Conservation (phyloP, 2,329 filamentous ascomycete genomes). For the Stachybotrys chartarum region DNA sequence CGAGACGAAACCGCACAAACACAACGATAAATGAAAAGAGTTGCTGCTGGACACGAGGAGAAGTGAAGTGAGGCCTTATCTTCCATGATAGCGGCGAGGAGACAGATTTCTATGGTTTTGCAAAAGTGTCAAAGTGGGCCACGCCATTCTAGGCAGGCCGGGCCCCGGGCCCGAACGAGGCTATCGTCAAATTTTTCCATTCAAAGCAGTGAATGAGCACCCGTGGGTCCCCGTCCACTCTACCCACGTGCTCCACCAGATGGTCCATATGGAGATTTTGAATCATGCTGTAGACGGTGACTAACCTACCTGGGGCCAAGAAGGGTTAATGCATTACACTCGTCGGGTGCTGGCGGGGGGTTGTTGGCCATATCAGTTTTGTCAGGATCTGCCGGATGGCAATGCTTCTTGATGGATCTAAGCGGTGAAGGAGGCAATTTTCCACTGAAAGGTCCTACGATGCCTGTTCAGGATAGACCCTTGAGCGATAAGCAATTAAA, state of each 20-base stretch:
- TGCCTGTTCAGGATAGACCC: no score
- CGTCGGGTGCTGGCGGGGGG: background rate
- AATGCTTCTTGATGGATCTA: no score
- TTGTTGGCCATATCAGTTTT: no score
- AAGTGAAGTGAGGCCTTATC: background rate
- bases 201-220: background rate
- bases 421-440: no score
- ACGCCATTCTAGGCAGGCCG: slow-evolving; percentile 11
- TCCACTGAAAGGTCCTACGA: no score
- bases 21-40: no score
- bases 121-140: slow-evolving; percentile 6
- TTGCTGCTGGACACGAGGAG: background rate
- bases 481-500: no score
- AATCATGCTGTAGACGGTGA: background rate
- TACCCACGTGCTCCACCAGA: slow-evolving; percentile 13
- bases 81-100: background rate
- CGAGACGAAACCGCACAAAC: no score
- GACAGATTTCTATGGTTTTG: background rate
- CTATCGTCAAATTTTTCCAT: slow-evolving; percentile 14
- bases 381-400: no score
- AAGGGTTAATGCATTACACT: background rate
- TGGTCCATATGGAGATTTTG: slow-evolving; percentile 1
- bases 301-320: background rate
- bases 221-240: background rate
- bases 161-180: slow-evolving; percentile 9